Conservation (phyloP, 345 rosid species). For the Cardamine resedifolia region DNA sequence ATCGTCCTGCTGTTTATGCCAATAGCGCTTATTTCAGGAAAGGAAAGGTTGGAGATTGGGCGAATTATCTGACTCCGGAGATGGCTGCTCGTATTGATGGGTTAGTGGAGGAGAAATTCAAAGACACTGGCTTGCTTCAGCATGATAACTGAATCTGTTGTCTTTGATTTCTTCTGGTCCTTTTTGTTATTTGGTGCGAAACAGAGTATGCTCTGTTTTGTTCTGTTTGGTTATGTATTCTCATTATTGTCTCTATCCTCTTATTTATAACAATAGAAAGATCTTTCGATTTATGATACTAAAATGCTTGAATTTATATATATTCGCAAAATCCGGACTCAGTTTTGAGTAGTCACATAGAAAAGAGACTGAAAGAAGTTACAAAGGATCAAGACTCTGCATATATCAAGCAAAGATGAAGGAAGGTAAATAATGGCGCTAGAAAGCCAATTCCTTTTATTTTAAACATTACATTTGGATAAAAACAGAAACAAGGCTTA, state of each 20-base stretch:
- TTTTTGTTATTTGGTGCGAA: slow-evolving; percentile 5
- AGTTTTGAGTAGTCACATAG: background rate
- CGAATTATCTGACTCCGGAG: slow-evolving; percentile 39
- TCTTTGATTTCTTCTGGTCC: background rate
- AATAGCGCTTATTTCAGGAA: slow-evolving; percentile 40
- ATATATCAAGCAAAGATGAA: background rate
- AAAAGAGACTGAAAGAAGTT: background rate
- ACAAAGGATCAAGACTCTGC: background rate
- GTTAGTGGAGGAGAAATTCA: slow-evolving; percentile 36
- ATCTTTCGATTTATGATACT: slow-evolving; percentile 11
- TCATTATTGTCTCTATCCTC: slow-evolving; percentile 4
- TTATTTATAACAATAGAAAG: slow-evolving; percentile 16
- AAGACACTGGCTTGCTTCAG: slow-evolving; percentile 40
- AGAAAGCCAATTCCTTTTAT: background rate
- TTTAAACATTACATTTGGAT: background rate
- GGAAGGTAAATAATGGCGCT: background rate
- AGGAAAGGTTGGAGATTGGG: slow-evolving; percentile 50
- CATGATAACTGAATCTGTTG: slow-evolving; percentile 16
- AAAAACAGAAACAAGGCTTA: background rate
- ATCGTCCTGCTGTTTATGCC: slow-evolving; percentile 24
- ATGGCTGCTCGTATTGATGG: slow-evolving; percentile 43
- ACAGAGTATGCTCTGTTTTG: slow-evolving; percentile 37
- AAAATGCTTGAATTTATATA: background rate
- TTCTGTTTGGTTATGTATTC: slow-evolving; percentile 1
- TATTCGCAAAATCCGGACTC: background rate